Evolutionary conservation across 2,329 filamentous ascomycete species (phyloP).

Genomic region (Fusarium xyrophilum): DNA sequence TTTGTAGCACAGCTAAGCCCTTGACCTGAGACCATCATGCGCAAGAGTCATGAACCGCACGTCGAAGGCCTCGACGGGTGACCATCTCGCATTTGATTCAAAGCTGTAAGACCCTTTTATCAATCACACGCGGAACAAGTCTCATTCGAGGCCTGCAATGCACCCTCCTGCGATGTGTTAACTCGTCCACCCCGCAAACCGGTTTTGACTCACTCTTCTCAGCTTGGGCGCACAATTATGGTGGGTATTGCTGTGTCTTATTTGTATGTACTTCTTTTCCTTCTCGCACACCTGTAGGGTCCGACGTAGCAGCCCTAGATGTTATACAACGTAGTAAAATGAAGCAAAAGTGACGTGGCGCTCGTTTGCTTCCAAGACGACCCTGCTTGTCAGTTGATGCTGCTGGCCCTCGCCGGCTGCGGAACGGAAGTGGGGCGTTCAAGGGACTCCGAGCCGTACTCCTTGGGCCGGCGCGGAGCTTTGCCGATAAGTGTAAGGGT

Average conservation of each 20-base stretch:
- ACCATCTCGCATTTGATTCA: neutral
- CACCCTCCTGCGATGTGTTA: slow-evolving; percentile 31
- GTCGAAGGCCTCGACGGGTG: slow-evolving; percentile 6
- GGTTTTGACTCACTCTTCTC: slow-evolving; percentile 26
- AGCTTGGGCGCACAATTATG: slow-evolving; percentile 10
- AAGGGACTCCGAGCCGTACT: slow-evolving; percentile 18
- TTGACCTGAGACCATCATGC: slow-evolving; percentile 6
- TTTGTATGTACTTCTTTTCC: neutral
- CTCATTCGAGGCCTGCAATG: slow-evolving; percentile 30
- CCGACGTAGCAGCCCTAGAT: neutral
- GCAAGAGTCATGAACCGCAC: slow-evolving; percentile 15
- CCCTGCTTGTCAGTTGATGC: slow-evolving; percentile 11
- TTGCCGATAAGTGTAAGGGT: neutral
- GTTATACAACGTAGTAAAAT: neutral
- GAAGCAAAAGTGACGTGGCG: slow-evolving; percentile 27
- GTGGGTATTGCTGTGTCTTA: slow-evolving; percentile 4
- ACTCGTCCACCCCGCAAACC: slow-evolving; percentile 23
- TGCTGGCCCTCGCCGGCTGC: slow-evolving; percentile 8
- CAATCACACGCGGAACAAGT: slow-evolving; percentile 4
- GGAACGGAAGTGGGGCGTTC: slow-evolving; percentile 28
- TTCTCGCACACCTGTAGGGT: neutral
- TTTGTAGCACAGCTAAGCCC: slow-evolving; percentile 3
- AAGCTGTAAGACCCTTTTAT: neutral
- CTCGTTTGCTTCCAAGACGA: slow-evolving; percentile 12
- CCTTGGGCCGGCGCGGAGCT: neutral